Conservation (phyloP, 1,139 yeast genomes). For the Geotrichum carabidarum region DNA sequence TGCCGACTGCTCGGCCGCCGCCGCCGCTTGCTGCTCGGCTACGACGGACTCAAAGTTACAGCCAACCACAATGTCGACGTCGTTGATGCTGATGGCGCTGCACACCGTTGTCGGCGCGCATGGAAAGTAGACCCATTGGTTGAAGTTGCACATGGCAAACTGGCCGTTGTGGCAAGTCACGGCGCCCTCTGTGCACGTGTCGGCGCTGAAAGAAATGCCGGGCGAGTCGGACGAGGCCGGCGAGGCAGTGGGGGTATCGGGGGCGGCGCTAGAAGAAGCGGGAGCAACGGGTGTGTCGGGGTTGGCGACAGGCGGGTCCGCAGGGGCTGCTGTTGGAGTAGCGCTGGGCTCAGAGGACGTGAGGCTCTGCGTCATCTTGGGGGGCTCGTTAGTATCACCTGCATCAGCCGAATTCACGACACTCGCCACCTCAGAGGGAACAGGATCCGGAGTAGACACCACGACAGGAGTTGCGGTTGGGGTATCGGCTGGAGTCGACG, state of each 20-base stretch:
- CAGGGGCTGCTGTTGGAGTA: too few species aligned
- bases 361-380: too few species aligned
- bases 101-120: slow-evolving; percentile 61
- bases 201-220: neutral
- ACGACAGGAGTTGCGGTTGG: too few species aligned
- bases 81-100: slow-evolving; percentile 43
- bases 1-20: slow-evolving; percentile 1
- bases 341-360: too few species aligned
- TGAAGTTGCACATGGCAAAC: slow-evolving; percentile 31
- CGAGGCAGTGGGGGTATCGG: neutral
- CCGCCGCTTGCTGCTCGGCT: slow-evolving; percentile 7
- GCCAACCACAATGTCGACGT: slow-evolving; percentile 28
- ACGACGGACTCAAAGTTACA: slow-evolving; percentile 24
- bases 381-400: neutral
- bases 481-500: slow-evolving; percentile 3
- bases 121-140: slow-evolving; percentile 49
- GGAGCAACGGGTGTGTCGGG: slow-evolving; percentile 23
- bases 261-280: neutral
- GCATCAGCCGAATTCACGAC: slow-evolving; percentile 10
- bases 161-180: slow-evolving; percentile 15
- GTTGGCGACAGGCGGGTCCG: slow-evolving; percentile 3
- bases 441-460: too few species aligned
- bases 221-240: neutral
- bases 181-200: slow-evolving; percentile 17
- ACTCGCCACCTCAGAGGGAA: slow-evolving; percentile 16